These are phyloP conservation scores for Cyclotella baltica DNA, from an alignment of 108 stramenopile species.

Conservation along the genomic window DNA sequence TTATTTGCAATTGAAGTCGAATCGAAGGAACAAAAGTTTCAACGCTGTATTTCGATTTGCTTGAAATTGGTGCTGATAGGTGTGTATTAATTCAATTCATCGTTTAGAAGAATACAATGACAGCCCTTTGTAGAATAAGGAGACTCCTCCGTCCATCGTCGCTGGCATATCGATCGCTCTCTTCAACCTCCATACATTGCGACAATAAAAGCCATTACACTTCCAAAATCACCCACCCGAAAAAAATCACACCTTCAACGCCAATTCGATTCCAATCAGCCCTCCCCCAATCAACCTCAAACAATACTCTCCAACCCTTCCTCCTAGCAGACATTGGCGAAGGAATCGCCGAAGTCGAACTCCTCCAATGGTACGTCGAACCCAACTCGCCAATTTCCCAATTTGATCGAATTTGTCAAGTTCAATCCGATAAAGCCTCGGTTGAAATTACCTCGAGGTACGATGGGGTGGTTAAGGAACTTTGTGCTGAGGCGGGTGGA, in stretches of 20 bases:
- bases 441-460: slow-evolving; percentile 97
- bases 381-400: slow-evolving; percentile 87
- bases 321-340: slow-evolving; percentile 97
- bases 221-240: too few species aligned
- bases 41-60: too few species aligned
- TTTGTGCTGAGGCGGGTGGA: slow-evolving; percentile 82
- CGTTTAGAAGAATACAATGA: background rate
- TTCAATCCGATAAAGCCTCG: slow-evolving; percentile 98
- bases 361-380: slow-evolving; percentile 94
- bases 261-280: background rate
- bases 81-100: too few species aligned
- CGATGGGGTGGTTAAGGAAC: slow-evolving; percentile 81
- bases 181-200: background rate
- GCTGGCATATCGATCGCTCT: background rate
- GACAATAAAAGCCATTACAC: background rate
- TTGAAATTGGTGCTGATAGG: too few species aligned
- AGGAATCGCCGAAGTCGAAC: slow-evolving; percentile 98
- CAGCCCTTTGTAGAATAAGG: background rate
- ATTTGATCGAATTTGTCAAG: slow-evolving; percentile 97
- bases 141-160: background rate
- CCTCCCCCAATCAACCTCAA: background rate
- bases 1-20: too few species aligned
- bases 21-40: too few species aligned
- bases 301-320: slow-evolving; percentile 56
- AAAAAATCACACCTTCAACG: background rate